Conservation (phyloP, 2,329 filamentous ascomycete species). For the Penicillium frequentans region DNA sequence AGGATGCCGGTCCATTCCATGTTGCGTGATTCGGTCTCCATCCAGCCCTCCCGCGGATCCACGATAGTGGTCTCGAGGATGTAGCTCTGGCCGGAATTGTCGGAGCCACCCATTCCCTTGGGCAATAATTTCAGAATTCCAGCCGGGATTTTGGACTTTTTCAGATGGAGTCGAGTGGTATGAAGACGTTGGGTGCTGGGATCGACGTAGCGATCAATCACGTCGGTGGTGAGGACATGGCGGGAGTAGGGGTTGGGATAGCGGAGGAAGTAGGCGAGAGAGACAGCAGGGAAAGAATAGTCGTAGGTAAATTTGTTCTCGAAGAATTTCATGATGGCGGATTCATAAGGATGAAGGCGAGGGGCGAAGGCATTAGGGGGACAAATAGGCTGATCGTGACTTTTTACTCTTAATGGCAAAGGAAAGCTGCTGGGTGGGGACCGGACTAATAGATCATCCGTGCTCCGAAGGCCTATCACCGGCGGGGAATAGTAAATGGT, state of each 20-base stretch:
- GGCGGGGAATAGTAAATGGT: slow-evolving; percentile 4
- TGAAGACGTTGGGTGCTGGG: slow-evolving; percentile 60
- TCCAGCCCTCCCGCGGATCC: slow-evolving; percentile 63
- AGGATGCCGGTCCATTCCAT: slow-evolving; percentile 67
- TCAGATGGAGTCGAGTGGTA: slow-evolving; percentile 62
- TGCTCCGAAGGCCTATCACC: slow-evolving; percentile 11
- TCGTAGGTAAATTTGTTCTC: slow-evolving; percentile 60
- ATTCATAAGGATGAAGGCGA: slow-evolving; percentile 11
- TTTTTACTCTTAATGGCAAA: slow-evolving; percentile 18
- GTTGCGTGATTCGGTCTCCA: slow-evolving; percentile 65
- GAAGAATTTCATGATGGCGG: slow-evolving; percentile 52
- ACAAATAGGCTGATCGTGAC: slow-evolving; percentile 18
- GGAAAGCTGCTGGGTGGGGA: slow-evolving; percentile 10
- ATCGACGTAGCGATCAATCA: slow-evolving; percentile 63
- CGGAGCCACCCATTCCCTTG: slow-evolving; percentile 58
- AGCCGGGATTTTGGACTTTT: slow-evolving; percentile 62
- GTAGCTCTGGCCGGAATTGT: slow-evolving; percentile 60
- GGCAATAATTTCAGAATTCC: slow-evolving; percentile 63
- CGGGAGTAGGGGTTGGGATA: slow-evolving; percentile 67
- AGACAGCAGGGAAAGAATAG: slow-evolving; percentile 65
- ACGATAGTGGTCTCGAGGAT: slow-evolving; percentile 64
- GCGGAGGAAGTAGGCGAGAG: slow-evolving; percentile 67
- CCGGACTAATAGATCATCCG: slow-evolving; percentile 10
- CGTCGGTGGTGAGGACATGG: slow-evolving; percentile 66
- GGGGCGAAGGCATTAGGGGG: slow-evolving; percentile 3